Evolutionary conservation across 2,329 filamentous ascomycete species (phyloP).

Genomic region (Aspergillus carbonarius): DNA sequence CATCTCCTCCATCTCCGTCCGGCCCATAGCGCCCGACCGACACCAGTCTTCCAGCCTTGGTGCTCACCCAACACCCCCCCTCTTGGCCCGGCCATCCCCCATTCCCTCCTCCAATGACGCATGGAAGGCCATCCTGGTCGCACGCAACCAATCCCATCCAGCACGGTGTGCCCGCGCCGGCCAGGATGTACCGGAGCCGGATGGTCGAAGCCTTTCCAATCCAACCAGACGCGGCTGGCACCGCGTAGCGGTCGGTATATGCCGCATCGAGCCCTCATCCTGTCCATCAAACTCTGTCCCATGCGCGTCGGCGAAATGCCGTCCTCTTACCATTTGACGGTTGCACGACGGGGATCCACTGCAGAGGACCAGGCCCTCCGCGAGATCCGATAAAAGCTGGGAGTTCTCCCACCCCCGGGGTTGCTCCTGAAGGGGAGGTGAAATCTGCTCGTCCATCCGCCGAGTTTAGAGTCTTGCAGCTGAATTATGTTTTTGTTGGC

Average conservation of each 20-base stretch:
- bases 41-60: background rate
- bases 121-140: background rate
- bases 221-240: background rate
- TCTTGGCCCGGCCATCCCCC: background rate
- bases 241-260: background rate
- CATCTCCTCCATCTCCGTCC: background rate
- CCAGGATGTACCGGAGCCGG: background rate
- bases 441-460: background rate
- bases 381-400: background rate
- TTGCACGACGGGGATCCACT: background rate
- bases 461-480: background rate
- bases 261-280: background rate
- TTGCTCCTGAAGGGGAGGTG: background rate
- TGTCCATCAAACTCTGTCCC: background rate
- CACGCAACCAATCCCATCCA: background rate
- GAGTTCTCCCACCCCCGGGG: background rate
- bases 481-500: slow-evolving; percentile 1
- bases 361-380: background rate
- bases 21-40: background rate
- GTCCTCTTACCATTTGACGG: background rate
- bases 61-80: background rate
- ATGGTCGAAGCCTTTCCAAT: background rate
- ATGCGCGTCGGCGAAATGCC: background rate
- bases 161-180: background rate
- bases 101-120: background rate